Percentiles rank a stretch among this genome's conserved stretches.
phyloP scores from a whole-genome alignment of 495 filamentous ascomycete species.

The Xylaria sp. region DNA sequence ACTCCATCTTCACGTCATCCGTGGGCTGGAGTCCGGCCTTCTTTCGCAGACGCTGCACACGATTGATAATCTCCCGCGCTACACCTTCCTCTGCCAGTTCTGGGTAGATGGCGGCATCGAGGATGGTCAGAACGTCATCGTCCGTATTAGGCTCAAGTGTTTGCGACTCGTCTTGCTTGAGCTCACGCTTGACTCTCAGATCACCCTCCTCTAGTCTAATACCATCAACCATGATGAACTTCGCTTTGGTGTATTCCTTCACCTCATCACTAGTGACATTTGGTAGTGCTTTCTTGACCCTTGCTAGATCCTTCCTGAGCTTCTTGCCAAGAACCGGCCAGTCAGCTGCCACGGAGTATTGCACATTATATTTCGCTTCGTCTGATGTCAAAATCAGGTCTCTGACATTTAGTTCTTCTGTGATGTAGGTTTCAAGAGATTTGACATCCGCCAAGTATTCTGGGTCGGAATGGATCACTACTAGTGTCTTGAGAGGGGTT shows the following conservation, averaged over 20 bases:
- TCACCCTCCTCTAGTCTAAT: constrained; percentile 83
- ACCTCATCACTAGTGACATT: constrained; percentile 79
- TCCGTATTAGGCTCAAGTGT: constrained; percentile 86
- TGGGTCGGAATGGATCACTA: constrained; percentile 86
- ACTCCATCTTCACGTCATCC: constrained; percentile 88
- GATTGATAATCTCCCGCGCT: constrained; percentile 82
- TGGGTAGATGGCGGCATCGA: constrained; percentile 76
- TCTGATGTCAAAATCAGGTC: constrained; percentile 86
- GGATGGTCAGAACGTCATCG: constrained; percentile 78
- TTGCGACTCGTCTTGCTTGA: constrained; percentile 71
- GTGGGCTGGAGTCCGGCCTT: constrained; percentile 80
- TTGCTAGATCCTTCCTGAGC: constrained; percentile 88
- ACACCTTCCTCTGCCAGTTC: constrained; percentile 78
- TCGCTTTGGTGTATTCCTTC: constrained; percentile 66
- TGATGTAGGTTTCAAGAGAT: constrained; percentile 83
- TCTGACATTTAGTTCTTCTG: constrained; percentile 88
- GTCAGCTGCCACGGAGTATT: constrained; percentile 87
- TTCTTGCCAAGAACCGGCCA: constrained; percentile 97
- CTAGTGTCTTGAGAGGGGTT: constrained; percentile 85
- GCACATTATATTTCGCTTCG: constrained; percentile 88
- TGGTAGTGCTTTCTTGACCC: constrained; percentile 90
- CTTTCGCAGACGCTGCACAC: constrained; percentile 81
- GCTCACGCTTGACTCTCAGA: constrained; percentile 79
- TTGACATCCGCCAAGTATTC: constrained; percentile 85
- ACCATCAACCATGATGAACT: constrained; percentile 80